Percentiles rank a stretch among this genome's conserved stretches.
phyloP scores from a whole-genome alignment of 2,329 filamentous ascomycete genomes.

The Sclerotinia nivalis region DNA sequence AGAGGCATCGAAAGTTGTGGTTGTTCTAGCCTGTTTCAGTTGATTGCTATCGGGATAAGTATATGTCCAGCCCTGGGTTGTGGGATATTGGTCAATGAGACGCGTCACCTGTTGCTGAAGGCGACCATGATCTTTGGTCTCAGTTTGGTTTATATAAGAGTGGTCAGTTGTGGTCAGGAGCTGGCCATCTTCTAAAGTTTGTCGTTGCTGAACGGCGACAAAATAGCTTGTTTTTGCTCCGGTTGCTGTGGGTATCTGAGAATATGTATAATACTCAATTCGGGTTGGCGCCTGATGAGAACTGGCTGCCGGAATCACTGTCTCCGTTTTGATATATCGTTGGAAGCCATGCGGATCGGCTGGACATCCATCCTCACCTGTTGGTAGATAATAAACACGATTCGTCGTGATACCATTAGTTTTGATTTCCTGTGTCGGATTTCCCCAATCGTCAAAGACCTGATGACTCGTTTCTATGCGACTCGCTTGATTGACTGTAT shows the following conservation, averaged over 20 bases:
- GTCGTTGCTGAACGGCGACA: conserved; percentile 1
- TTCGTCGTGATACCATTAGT: conserved; percentile 9
- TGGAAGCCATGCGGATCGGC: conserved; percentile 18
- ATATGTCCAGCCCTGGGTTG: conserved; percentile 14
- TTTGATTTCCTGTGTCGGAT: conserved; percentile 9
- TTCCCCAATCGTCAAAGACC: conserved; percentile 20
- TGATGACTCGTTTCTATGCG: conserved; percentile 12
- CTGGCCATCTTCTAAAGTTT: background rate
- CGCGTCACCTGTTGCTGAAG: conserved; percentile 12
- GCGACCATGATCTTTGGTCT: conserved; percentile 8
- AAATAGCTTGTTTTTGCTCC: conserved; percentile 6
- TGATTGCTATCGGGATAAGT: background rate
- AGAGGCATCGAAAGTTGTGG: conserved; percentile 12
- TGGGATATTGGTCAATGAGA: conserved; percentile 1
- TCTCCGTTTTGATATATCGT: conserved; percentile 16
- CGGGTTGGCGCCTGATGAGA: background rate
- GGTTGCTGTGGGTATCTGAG: conserved; percentile 12
- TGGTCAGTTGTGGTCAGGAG: conserved; percentile 5
- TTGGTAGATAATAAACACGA: conserved; percentile 14
- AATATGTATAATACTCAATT: conserved; percentile 11
- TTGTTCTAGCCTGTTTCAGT: background rate
- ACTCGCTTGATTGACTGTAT: background rate
- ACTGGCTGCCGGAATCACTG: conserved; percentile 2
- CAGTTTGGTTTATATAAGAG: conserved; percentile 12
- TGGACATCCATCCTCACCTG: conserved; percentile 8